Evolutionary conservation across 139 green algal species (phyloP).

Genomic region (Edaphochlamys debaryana): DNA sequence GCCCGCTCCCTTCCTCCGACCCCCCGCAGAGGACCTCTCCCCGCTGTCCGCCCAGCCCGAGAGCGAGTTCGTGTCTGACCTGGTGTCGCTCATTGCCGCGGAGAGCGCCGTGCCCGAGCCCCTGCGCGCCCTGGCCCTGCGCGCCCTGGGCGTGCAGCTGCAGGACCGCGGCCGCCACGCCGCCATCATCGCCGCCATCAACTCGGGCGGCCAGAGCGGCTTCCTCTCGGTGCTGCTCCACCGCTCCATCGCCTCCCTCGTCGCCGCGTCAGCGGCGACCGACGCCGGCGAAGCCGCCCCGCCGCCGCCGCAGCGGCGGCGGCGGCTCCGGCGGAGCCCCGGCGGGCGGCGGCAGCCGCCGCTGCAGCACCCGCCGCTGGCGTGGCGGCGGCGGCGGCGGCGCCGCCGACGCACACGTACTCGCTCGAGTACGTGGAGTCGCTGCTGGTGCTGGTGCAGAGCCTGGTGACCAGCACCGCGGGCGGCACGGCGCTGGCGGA

Average conservation of each 20-base stretch:
- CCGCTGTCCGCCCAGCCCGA: conserved; percentile 76
- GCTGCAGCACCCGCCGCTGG: not conserved
- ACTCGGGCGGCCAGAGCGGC: conserved; percentile 75
- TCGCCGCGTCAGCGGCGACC: conserved; percentile 7
- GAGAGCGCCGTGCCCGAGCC: conserved; percentile 70
- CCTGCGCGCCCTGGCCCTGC: conserved; percentile 79
- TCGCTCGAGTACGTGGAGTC: conserved; percentile 82
- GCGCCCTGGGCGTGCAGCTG: conserved; percentile 77
- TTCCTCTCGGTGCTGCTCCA: conserved; percentile 86
- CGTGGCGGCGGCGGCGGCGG: not conserved
- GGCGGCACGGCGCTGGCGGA: conserved; percentile 85
- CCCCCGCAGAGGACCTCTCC: conserved; percentile 70
- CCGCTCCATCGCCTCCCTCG: conserved; percentile 44
- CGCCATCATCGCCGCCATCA: conserved; percentile 75
- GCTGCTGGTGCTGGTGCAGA: conserved; percentile 81
- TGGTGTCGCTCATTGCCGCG: conserved; percentile 75
- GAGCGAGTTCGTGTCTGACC: conserved; percentile 82
- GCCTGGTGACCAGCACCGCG: conserved; percentile 66
- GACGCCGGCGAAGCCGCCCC: not conserved
- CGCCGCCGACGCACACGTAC: conserved; percentile 3
- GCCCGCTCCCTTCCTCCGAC: no score
- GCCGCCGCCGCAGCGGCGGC: no score
- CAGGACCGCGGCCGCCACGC: conserved; percentile 77
- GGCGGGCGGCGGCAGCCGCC: not conserved
- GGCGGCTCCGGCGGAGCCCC: not conserved